Percentiles rank a stretch among this genome's conserved stretches.
These are phyloP conservation scores for Solanum chacoense DNA, from an alignment of 305 asterid species.

Conservation along the genomic window DNA sequence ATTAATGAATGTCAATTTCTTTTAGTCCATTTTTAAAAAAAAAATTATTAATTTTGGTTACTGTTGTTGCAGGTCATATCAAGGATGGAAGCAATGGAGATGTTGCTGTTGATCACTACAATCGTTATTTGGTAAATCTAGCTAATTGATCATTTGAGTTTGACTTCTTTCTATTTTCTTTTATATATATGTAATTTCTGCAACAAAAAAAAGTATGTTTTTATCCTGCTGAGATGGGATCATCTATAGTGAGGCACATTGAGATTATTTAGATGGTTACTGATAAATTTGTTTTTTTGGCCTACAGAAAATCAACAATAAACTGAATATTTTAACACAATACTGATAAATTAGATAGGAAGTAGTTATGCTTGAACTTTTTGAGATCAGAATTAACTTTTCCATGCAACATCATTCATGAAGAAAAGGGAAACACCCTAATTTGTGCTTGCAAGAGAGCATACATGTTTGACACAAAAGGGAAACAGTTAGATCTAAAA, in stretches of 20 bases:
- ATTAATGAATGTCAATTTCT: not conserved
- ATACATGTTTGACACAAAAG: too few relatives aligned
- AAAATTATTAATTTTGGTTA: not conserved
- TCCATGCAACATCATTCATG: too few relatives aligned
- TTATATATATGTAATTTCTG: not conserved
- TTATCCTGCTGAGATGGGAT: not conserved
- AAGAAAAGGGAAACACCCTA: too few relatives aligned
- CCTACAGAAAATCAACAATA: not conserved
- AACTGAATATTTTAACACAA: not conserved
- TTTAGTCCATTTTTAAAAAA: too few relatives aligned
- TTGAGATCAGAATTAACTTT: too few relatives aligned
- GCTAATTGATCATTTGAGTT: not conserved
- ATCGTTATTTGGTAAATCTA: slow-evolving; percentile 37
- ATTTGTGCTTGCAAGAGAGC: too few relatives aligned
- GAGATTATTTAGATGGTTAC: not conserved
- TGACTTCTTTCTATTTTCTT: too few relatives aligned
- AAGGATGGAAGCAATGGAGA: slow-evolving; percentile 58
- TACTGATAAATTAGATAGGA: not conserved
- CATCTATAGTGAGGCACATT: not conserved
- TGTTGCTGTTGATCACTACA: slow-evolving; percentile 53
- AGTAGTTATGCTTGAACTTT: not conserved
- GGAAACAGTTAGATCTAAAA: too few relatives aligned
- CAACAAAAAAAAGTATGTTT: not conserved
- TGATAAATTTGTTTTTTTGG: not conserved
- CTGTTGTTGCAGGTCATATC: slow-evolving; percentile 27